Base-by-base conservation (phyloP, 1,284 basidiomycete genomes). In the Naganishia sp. region DNA sequence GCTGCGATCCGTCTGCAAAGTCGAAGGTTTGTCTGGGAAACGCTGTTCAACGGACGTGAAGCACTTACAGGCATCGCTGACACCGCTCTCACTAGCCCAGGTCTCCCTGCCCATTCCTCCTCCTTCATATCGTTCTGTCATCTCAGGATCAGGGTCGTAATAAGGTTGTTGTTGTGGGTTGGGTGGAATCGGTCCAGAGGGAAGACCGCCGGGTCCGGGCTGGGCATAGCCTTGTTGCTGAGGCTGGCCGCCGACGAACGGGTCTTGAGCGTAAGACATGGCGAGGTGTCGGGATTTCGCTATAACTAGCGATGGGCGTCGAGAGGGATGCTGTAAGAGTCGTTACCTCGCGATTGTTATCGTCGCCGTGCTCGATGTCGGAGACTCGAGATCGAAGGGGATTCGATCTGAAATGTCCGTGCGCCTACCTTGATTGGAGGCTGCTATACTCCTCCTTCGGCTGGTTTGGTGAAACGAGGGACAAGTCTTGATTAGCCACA, bases 101-200 rank as follows among this genome's bases (percentile, higher is more conserved):
- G 78, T 80, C 60, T 79, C 78, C 35, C 74, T 68, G 17, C 72
- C 79, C 71, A 74, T 73, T 45, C 79, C 79, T 58, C 79, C 79
- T n/a, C 77, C 77, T 42, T 77, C 75, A 53, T 75, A 77, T 17
- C 79, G 80, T 72, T 88, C 87, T 69, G 84, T 81, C 76, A 84
- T 80, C 71, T 90, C 89, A 43, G 87, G 87, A 70, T 90, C 89
- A 74, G 85, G 86, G 82, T 91, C 89, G 73, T 88, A 86, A 31
- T 66, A 68, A 21, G 63, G 57, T 46, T 61, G 64, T 31, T 68
- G 64, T 31, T 68, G 65, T n/a, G 67, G 65, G 53, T 68, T 66
- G 49, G 67, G 53, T 28, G 67, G 64, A 5, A 66, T 56, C 35
- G 67, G 67, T n/a, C 32, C 63, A n/a, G 63, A 39, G 6, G 63